Conservation (phyloP, 1,139 yeast species). For the Magnusiomyces magnusii region DNA sequence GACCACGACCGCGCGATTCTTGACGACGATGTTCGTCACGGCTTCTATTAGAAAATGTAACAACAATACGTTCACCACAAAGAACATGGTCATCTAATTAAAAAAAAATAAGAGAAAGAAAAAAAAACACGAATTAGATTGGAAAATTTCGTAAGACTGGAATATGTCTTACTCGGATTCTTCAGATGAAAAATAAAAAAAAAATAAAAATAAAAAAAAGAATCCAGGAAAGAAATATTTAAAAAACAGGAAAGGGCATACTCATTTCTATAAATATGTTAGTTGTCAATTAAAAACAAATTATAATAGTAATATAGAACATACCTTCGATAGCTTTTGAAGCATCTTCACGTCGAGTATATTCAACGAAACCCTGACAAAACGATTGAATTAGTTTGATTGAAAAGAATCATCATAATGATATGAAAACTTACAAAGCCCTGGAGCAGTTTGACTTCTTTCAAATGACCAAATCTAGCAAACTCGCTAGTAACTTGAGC, state of each 20-base stretch:
- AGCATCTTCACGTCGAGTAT: slow-evolving; percentile 25
- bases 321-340: slow-evolving; percentile 23
- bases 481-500: slow-evolving; percentile 59
- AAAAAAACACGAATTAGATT: slow-evolving; percentile 8
- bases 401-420: not conserved
- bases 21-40: slow-evolving; percentile 5
- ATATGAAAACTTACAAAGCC: slow-evolving; percentile 48
- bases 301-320: slow-evolving; percentile 3
- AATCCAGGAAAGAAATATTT: not conserved
- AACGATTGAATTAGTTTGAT: not conserved
- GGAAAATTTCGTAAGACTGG: not conserved
- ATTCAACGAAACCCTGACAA: slow-evolving; percentile 23
- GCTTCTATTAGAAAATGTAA: slow-evolving; percentile 27
- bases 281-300: too few relatives aligned
- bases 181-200: too few relatives aligned
- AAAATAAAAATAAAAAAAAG: not conserved
- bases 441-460: slow-evolving; percentile 55
- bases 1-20: slow-evolving; percentile 12
- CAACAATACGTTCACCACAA: slow-evolving; percentile 27
- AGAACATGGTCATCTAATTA: slow-evolving; percentile 26
- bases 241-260: slow-evolving; percentile 1
- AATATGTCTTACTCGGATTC: not conserved
- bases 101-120: slow-evolving; percentile 7
- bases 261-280: not conserved
- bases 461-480: slow-evolving; percentile 59